Base-by-base conservation (phyloP, 768 basidiomycete genomes). In the Coprinopsis marcescibilis region DNA sequence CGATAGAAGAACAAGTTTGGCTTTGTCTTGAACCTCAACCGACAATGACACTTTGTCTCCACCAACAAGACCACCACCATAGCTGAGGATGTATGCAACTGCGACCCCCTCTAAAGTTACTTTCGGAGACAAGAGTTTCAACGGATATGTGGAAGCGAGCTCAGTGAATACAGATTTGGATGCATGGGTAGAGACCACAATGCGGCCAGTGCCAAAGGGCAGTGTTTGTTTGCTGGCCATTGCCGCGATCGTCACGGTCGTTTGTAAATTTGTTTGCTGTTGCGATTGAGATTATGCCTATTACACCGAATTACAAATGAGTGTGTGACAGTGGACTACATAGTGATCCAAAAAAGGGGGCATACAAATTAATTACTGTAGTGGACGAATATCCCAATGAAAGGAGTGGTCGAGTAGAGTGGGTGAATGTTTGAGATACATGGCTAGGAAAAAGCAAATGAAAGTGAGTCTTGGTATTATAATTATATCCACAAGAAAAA, bases 1-100 rank as follows among this genome's bases (percentile, higher is more conserved):
- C 8, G 94, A 90, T 25, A 96, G 70, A 39, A 97, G 60, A 4
- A 93, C 67, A 1, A 97, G 75, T 10, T 64, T 72, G 23, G 78
- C 75, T 13, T 69, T 73, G 24, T 66, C 60, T 33, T 75, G 74
- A 11, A 93, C 76, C 29, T 80, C 64, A 19, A 85, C 77, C n/a
- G 64, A 55, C 11, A 97, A 60, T 35, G 73, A 63, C 42, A 96
- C 69, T 21, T 70, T 64, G 66, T 98, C 94, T 0, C 92, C 92
- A 4, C 84, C 81, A 29, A 98, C 87, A 8, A 98, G 73, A 2
- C 94, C 94, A 10, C 94, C 94, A 0, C 94, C 94, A 55, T 97
- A 98, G 27, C 80, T 82, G 48, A 97, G 61, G 14, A 89, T 69
- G 55, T 96, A 97, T 14, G 80, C 81, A 41, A 88, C 65, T 8